Evolutionary conservation across 352 stramenopile genomes (phyloP), one percentile per base, ranked within the genome.

Genomic region (Phytopythium aichiense): DNA sequence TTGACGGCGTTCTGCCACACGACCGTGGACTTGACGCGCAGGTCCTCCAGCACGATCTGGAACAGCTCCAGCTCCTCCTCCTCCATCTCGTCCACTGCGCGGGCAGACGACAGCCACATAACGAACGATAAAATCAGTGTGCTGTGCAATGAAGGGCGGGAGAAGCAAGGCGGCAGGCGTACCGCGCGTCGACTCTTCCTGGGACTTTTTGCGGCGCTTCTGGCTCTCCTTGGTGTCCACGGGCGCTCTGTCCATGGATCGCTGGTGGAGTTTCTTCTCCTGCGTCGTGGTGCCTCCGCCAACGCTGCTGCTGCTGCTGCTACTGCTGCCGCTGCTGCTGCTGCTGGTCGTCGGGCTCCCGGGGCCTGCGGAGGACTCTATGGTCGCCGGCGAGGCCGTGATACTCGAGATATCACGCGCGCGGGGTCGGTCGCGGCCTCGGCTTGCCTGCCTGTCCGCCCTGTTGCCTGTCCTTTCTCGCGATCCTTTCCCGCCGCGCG

Each of bases 1-100:
- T 92, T 92, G 66, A 94, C 84, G 13, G 88, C 86, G 49, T 95
- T 96, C 64, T 96, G 86, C 88, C 88, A 96, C 46, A 87, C 88
- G 51, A 96, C 88, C 2, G 87, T 96, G n/a, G 87, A 92, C 59
- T 96, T 94, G 48, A 83, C 66, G n/a, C 84, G 84, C 68, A 96
- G 63, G 64, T 96, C 87, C 61, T 96, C 84, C 61, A 82, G 76
- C 61, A 96, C 87, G 49, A 94, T 66, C 23, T 92, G 82, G 63
- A 89, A 94, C 31, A 96, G 73, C 68, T 91, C 80, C 35, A 91
- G 68, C 46, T 94, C 81, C 49, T 94, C 84, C n/a, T 94, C 77
- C 37, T 94, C 81, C 79, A 90, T 92, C 50, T 84, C 74, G 54
- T 68, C 62, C 59, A 46, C 58, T 72, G 52, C 12, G 43, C n/a